These are phyloP conservation scores for Mrakia frigida DNA, from an alignment of 768 basidiomycete species.

Conservation along the genomic window DNA sequence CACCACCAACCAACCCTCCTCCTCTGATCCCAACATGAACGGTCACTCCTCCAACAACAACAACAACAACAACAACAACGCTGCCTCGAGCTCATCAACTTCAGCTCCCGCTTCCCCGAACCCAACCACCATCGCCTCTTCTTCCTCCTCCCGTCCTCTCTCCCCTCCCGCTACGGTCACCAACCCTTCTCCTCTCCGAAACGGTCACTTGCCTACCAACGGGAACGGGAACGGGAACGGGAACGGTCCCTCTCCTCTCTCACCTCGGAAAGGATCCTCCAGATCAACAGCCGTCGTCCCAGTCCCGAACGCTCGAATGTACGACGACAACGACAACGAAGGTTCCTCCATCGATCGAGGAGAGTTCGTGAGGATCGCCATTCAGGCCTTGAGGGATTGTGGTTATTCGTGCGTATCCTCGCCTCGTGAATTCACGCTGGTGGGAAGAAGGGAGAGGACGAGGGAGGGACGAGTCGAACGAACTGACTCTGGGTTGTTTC, in stretches of 20 bases:
- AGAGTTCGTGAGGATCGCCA: slow-evolving; percentile 80
- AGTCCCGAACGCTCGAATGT: slow-evolving; percentile 45
- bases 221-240: slow-evolving; percentile 9
- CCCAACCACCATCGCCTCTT: background rate
- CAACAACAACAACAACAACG: background rate
- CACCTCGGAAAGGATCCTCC: background rate
- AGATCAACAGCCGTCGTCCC: background rate
- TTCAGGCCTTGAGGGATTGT: slow-evolving; percentile 84
- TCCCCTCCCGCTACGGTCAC: background rate
- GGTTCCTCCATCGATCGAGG: slow-evolving; percentile 65
- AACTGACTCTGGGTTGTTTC: background rate
- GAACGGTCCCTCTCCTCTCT: background rate
- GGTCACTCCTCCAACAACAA: background rate
- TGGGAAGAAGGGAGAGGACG: background rate
- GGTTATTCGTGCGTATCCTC: slow-evolving; percentile 54
- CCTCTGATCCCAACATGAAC: background rate
- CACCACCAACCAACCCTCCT: background rate
- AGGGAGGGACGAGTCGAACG: background rate
- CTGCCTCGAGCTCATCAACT: background rate
- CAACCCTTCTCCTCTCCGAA: slow-evolving; percentile 17
- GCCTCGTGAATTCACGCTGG: background rate
- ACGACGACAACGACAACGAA: slow-evolving; percentile 53
- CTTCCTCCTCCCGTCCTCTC: slow-evolving; percentile 14
- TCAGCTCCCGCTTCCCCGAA: background rate
- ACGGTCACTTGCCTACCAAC: slow-evolving; percentile 10